Percentiles rank a stretch among this genome's conserved stretches.
Conservation (phyloP, 208 protist species). For the Polymyxa betae region DNA sequence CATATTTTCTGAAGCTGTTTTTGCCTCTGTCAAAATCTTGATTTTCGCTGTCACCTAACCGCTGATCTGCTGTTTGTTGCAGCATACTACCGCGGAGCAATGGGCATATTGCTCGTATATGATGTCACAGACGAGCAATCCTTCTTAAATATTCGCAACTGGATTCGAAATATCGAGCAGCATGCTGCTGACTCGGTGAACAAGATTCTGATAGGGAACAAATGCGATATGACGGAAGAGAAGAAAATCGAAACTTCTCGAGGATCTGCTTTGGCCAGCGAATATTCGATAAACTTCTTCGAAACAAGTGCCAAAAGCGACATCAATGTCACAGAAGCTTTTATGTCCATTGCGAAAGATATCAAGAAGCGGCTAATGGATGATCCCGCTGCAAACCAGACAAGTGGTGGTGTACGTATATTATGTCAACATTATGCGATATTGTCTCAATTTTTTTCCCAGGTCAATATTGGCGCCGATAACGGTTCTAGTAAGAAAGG, state of each 20-base stretch:
- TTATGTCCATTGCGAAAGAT: slow-evolving; percentile 88
- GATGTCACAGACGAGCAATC: slow-evolving; percentile 82
- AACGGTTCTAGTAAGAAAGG: slow-evolving; percentile 28
- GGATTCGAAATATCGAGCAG: slow-evolving; percentile 84
- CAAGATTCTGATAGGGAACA: slow-evolving; percentile 85
- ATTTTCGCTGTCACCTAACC: background rate
- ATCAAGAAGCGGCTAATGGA: slow-evolving; percentile 81
- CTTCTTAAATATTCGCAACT: slow-evolving; percentile 78
- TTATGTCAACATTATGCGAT: background rate
- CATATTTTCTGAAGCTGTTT: slow-evolving; percentile 45
- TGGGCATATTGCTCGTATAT: slow-evolving; percentile 87
- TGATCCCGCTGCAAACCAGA: slow-evolving; percentile 8
- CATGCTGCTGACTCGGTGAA: slow-evolving; percentile 84
- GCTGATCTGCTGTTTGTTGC: background rate
- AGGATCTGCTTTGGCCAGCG: slow-evolving; percentile 79
- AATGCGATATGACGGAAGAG: slow-evolving; percentile 65
- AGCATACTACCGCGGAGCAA: slow-evolving; percentile 87
- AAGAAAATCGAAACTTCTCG: slow-evolving; percentile 56
- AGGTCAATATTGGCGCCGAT: background rate
- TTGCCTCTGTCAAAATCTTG: slow-evolving; percentile 11
- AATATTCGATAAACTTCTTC: slow-evolving; percentile 95
- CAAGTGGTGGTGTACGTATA: background rate
- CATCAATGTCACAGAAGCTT: slow-evolving; percentile 98
- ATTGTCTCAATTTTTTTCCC: background rate
- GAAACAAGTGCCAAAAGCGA: slow-evolving; percentile 97